Base-by-base conservation (phyloP, 768 basidiomycete species). In the Kwoniella mangroviensis region DNA sequence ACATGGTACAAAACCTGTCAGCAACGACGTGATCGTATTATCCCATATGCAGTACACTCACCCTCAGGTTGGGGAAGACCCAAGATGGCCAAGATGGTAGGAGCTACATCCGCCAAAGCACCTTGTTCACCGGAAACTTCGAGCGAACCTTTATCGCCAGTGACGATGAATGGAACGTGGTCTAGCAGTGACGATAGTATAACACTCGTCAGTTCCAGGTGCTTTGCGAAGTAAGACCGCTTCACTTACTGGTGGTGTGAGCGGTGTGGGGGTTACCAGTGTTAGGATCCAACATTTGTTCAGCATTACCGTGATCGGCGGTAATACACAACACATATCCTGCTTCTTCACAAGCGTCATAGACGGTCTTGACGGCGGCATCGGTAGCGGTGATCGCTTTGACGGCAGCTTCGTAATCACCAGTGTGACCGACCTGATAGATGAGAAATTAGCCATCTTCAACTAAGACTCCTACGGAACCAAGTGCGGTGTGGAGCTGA, bases 401-500 rank as follows among this genome's bases (percentile, higher is more conserved):
- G 43, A 96, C 92, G 1, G 95, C 94, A 0, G 95, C 94, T 1
- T 96, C 93, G 83, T 88, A 96, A 28, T 90, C 85, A 69, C 94
- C 95, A 0, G 94, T 97, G 84, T 96, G 95, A 43, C 95, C 94
- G 63, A 96, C 90, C 90, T 90, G n/a, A n/a, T n/a, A n/a, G n/a
- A n/a, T n/a, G n/a, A n/a, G n/a, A n/a, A n/a, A n/a, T n/a, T n/a
- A n/a, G n/a, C n/a, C n/a, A n/a, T n/a, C n/a, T n/a, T n/a, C n/a
- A n/a, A n/a, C n/a, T n/a, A n/a, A n/a, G n/a, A n/a, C n/a, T n/a
- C n/a, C n/a, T n/a, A n/a, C n/a, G n/a, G n/a, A n/a, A n/a, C n/a
- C n/a, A n/a, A n/a, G n/a, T n/a, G n/a, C n/a, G n/a, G n/a, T n/a
- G n/a, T n/a, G n/a, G n/a, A 43, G 42, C 42, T 43, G 42, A 22